Conservation (phyloP, 495 filamentous ascomycete genomes). For the Penicillium longicatenatum region DNA sequence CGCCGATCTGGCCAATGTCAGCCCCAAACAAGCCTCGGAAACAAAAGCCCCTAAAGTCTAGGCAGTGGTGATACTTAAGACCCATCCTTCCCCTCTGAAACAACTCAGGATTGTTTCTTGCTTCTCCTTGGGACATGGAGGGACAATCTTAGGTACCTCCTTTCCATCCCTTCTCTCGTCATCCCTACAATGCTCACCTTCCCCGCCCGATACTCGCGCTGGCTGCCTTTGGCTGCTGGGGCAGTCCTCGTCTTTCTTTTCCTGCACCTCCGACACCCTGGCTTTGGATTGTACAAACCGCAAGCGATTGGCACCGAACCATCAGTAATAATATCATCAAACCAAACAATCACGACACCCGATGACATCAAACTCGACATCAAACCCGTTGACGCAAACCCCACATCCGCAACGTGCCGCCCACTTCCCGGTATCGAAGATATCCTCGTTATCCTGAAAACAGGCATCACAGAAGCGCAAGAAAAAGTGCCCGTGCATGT, state of each 20-base stretch:
- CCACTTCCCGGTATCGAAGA: slow-evolving; percentile 36
- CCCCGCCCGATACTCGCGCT: slow-evolving; percentile 31
- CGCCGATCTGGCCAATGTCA: slow-evolving; percentile 18
- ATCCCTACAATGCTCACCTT: slow-evolving; percentile 19
- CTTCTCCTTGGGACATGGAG: slow-evolving; percentile 20
- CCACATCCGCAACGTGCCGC: slow-evolving; percentile 23
- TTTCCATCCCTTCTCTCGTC: slow-evolving; percentile 3
- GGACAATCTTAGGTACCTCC: not conserved
- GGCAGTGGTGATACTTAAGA: not conserved
- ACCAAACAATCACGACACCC: not conserved
- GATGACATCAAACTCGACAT: not conserved
- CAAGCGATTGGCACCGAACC: slow-evolving; percentile 10
- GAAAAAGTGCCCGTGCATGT: slow-evolving; percentile 48
- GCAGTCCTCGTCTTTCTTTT: slow-evolving; percentile 19
- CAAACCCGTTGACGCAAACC: not conserved
- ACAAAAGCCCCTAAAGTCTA: slow-evolving; percentile 13
- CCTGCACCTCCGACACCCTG: slow-evolving; percentile 19
- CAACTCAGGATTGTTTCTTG: not conserved
- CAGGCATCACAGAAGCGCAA: slow-evolving; percentile 49
- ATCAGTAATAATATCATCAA: not conserved
- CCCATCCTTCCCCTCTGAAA: not conserved
- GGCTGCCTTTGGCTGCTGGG: slow-evolving; percentile 21
- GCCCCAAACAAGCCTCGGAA: slow-evolving; percentile 10
- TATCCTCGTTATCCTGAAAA: slow-evolving; percentile 49
- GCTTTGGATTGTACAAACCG: slow-evolving; percentile 9